phyloP scores from a whole-genome alignment of 805 yeast species.

The Saccharomycopsis amapae region DNA sequence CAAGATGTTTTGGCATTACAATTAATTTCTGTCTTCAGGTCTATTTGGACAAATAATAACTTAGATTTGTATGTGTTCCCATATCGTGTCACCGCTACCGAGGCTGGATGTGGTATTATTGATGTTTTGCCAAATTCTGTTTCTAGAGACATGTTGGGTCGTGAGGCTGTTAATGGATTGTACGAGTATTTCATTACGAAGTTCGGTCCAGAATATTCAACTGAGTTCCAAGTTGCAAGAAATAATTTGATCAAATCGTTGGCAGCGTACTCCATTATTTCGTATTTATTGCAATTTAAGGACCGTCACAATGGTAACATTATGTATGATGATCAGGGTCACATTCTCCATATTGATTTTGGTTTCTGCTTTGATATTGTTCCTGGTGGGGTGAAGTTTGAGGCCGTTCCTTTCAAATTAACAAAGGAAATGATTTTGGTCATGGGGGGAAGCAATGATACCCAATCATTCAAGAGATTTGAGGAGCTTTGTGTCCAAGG shows the following conservation, averaged over 20 bases:
- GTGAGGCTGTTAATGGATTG: slow-evolving; percentile 96
- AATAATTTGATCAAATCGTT: slow-evolving; percentile 88
- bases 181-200: slow-evolving; percentile 87
- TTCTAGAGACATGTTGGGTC: slow-evolving; percentile 95
- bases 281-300: slow-evolving; percentile 86
- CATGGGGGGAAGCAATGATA: slow-evolving; percentile 81
- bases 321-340: slow-evolving; percentile 93
- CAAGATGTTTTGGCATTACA: slow-evolving; percentile 95
- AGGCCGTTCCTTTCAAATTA: slow-evolving; percentile 95
- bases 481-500: slow-evolving; percentile 94
- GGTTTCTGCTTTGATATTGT: slow-evolving; percentile 98
- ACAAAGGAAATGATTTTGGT: slow-evolving; percentile 95
- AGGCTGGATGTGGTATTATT: slow-evolving; percentile 98
- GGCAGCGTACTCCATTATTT: slow-evolving; percentile 90
- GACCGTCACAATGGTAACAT: slow-evolving; percentile 98
- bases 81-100: slow-evolving; percentile 93
- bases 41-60: slow-evolving; percentile 84
- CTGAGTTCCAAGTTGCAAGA: slow-evolving; percentile 85
- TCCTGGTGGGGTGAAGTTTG: slow-evolving; percentile 98
- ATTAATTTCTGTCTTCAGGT: slow-evolving; percentile 81
- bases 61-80: slow-evolving; percentile 90
- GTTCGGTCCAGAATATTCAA: slow-evolving; percentile 89
- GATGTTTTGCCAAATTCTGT: slow-evolving; percentile 94
- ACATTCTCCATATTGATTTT: slow-evolving; percentile 91
- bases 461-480: slow-evolving; percentile 88